Conservation (phyloP, 2,329 filamentous ascomycete genomes). For the Paracamarosporium sp. region DNA sequence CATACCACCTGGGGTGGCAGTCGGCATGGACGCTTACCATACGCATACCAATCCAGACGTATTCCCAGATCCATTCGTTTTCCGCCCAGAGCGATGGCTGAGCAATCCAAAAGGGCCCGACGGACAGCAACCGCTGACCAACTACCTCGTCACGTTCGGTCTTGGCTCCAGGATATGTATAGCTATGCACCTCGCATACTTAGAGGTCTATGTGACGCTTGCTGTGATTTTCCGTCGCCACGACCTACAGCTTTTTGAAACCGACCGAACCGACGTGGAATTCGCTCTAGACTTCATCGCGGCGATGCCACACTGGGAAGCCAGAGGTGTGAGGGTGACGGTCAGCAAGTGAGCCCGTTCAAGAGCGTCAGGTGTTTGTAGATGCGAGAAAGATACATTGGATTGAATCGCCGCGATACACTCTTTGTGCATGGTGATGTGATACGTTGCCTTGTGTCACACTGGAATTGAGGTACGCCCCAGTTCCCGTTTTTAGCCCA, state of each 20-base stretch:
- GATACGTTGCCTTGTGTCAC: too few species aligned
- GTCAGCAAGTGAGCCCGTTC: constrained; percentile 35
- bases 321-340: constrained; percentile 13
- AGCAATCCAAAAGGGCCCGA: neutral
- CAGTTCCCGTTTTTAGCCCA: too few species aligned
- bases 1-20: constrained; percentile 16
- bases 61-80: constrained; percentile 13
- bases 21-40: constrained; percentile 29
- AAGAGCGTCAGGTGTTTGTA: neutral
- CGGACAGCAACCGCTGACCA: constrained; percentile 10
- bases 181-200: constrained; percentile 15
- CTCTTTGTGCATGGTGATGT: too few species aligned
- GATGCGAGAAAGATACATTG: neutral
- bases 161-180: constrained; percentile 14
- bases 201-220: constrained; percentile 18
- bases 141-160: constrained; percentile 21
- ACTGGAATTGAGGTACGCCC: too few species aligned
- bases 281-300: constrained; percentile 15
- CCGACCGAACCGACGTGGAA: constrained; percentile 13
- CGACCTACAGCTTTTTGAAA: constrained; percentile 18
- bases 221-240: constrained; percentile 14
- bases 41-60: constrained; percentile 22
- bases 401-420: too few species aligned
- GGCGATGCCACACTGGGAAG: constrained; percentile 8
- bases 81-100: constrained; percentile 26